phyloP scores from a whole-genome alignment of 805 yeast genomes.

The Pichia cephalocereana region DNA sequence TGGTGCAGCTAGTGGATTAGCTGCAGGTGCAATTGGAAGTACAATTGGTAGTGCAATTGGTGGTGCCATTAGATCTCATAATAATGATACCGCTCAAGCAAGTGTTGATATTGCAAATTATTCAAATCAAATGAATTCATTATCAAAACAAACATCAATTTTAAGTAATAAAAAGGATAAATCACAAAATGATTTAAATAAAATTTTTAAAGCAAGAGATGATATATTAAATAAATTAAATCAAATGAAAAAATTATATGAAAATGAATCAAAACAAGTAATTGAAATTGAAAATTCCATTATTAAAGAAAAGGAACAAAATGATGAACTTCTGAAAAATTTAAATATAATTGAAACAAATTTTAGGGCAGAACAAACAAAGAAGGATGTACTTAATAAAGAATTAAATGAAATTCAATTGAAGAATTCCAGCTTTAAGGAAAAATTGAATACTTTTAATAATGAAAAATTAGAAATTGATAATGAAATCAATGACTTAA shows the following conservation, averaged over 20 bases:
- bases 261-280: slow-evolving; percentile 68
- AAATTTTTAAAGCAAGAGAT: slow-evolving; percentile 53
- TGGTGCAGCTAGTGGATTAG: neutral
- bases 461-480: slow-evolving; percentile 56
- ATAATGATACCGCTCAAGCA: slow-evolving; percentile 39
- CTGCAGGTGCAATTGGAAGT: slow-evolving; percentile 6
- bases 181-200: slow-evolving; percentile 71
- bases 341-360: slow-evolving; percentile 72
- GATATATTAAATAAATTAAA: slow-evolving; percentile 67
- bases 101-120: slow-evolving; percentile 80
- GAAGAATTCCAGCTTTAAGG: slow-evolving; percentile 56
- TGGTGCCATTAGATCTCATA: neutral
- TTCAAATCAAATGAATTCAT: slow-evolving; percentile 74
- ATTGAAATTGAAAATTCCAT: slow-evolving; percentile 60
- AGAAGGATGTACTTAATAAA: slow-evolving; percentile 50
- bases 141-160: slow-evolving; percentile 64
- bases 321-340: slow-evolving; percentile 62
- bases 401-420: slow-evolving; percentile 61
- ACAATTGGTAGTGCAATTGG: neutral
- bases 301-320: slow-evolving; percentile 51
- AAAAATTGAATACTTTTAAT: slow-evolving; percentile 55
- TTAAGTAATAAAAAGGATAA: slow-evolving; percentile 61
- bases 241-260: slow-evolving; percentile 60
- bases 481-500: slow-evolving; percentile 42
- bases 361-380: slow-evolving; percentile 57